Percentiles rank a stretch among this genome's conserved stretches.
These are phyloP conservation scores for Aspergillus udagawae DNA, from an alignment of 2,329 filamentous ascomycete species.

Conservation along the genomic window DNA sequence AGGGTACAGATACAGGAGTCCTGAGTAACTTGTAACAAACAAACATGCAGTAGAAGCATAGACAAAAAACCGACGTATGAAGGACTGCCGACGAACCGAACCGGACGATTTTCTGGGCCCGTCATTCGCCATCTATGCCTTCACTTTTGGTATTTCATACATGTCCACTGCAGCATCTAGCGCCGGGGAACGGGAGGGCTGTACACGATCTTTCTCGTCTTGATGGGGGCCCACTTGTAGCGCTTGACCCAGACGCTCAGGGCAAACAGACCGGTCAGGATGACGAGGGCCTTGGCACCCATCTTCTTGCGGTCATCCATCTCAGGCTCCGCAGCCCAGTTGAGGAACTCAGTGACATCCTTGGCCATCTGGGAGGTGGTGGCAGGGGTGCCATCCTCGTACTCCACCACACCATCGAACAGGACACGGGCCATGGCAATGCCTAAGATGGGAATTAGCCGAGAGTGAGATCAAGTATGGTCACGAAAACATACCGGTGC, in stretches of 20 bases:
- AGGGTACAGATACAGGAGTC: slow-evolving; percentile 42
- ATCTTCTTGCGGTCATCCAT: slow-evolving; percentile 99
- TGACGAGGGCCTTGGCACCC: slow-evolving; percentile 91
- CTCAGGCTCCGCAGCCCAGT: slow-evolving; percentile 98
- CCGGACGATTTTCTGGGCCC: slow-evolving; percentile 23
- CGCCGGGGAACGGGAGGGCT: slow-evolving; percentile 59
- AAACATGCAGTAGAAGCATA: slow-evolving; percentile 29
- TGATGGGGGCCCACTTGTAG: slow-evolving; percentile 98
- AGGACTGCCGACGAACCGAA: slow-evolving; percentile 21
- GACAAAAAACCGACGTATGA: slow-evolving; percentile 26
- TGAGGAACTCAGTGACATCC: slow-evolving; percentile 97
- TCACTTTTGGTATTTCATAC: slow-evolving; percentile 29
- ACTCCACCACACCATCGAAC: slow-evolving; percentile 95
- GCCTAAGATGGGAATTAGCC: slow-evolving; percentile 33
- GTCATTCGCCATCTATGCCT: slow-evolving; percentile 20
- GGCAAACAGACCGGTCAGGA: slow-evolving; percentile 74
- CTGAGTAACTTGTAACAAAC: slow-evolving; percentile 36
- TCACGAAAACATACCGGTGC: slow-evolving; percentile 61
- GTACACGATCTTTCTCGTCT: slow-evolving; percentile 91
- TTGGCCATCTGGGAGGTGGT: slow-evolving; percentile 99
- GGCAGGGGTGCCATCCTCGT: slow-evolving; percentile 92
- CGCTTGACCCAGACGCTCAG: slow-evolving; percentile 97
- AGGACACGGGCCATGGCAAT: slow-evolving; percentile 99
- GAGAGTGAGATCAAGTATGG: background rate
- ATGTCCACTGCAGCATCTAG: slow-evolving; percentile 26